A percentile compares a stretch with the other conserved stretches of the same genome.
These are phyloP conservation scores for Podaxis sp. DNA, from an alignment of 768 basidiomycete species.

Conservation along the genomic window DNA sequence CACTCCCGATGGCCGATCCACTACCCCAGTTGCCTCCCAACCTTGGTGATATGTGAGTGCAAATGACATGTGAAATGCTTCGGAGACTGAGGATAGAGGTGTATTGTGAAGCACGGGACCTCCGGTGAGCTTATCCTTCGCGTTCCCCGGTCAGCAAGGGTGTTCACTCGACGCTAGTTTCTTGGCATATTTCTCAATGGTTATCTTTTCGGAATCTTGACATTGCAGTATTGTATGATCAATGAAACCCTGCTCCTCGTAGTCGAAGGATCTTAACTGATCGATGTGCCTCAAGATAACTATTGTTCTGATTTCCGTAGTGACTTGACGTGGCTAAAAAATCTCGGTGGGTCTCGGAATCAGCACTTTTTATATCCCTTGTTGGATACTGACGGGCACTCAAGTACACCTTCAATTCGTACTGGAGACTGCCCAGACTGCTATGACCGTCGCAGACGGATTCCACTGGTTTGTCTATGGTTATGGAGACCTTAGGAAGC, in stretches of 20 bases:
- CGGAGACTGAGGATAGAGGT: not conserved
- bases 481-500: slow-evolving; percentile 6
- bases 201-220: slow-evolving; percentile 12
- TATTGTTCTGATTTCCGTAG: slow-evolving; percentile 3
- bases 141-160: not conserved
- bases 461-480: slow-evolving; percentile 16
- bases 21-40: slow-evolving; percentile 4
- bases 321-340: slow-evolving; percentile 6
- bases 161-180: slow-evolving; percentile 1
- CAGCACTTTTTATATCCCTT: not conserved
- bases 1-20: not conserved
- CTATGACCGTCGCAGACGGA: slow-evolving; percentile 10
- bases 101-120: slow-evolving; percentile 3
- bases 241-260: not conserved
- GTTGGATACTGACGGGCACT: not conserved
- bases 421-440: slow-evolving; percentile 5
- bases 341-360: not conserved
- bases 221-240: slow-evolving; percentile 10
- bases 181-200: slow-evolving; percentile 10
- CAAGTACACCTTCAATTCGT: slow-evolving; percentile 8
- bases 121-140: not conserved
- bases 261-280: not conserved
- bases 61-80: not conserved
- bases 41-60: slow-evolving; percentile 5
- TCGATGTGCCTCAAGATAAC: not conserved